Percentiles rank a stretch among this genome's conserved stretches.
Evolutionary conservation across 2,329 filamentous ascomycete species (phyloP).

Genomic region (Aspergillus phoenicis): DNA sequence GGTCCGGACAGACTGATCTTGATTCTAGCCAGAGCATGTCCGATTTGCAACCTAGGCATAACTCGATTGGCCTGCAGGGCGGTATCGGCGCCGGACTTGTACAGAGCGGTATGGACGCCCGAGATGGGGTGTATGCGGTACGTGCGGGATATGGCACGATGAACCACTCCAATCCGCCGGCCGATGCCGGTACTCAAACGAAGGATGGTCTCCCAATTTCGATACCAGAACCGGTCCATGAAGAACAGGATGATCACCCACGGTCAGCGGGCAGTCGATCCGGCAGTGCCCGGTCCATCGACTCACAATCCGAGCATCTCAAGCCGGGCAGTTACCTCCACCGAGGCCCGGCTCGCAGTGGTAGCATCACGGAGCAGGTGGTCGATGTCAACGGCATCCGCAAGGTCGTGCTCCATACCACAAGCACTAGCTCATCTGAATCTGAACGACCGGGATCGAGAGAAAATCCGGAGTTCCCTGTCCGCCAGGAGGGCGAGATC

Average conservation of each 20-base stretch:
- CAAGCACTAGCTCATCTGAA: conserved; percentile 56
- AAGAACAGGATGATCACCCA: conserved; percentile 32
- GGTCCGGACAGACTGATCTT: conserved; percentile 39
- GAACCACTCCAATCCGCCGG: conserved; percentile 25
- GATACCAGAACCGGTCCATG: conserved; percentile 36
- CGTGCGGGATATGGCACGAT: conserved; percentile 58
- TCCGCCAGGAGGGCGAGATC: conserved; percentile 17
- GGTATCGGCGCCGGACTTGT: conserved; percentile 59
- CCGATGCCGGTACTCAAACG: conserved; percentile 25
- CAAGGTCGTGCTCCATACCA: conserved; percentile 75
- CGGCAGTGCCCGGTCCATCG: conserved; percentile 28
- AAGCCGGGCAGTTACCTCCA: conserved; percentile 37
- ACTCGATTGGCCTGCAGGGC: conserved; percentile 47
- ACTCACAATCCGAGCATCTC: conserved; percentile 22
- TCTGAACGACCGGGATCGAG: conserved; percentile 20
- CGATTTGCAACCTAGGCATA: conserved; percentile 33
- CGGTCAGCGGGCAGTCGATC: conserved; percentile 27
- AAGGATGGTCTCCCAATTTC: conserved; percentile 30
- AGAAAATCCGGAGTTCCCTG: conserved; percentile 12
- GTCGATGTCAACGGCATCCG: conserved; percentile 72
- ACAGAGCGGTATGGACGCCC: conserved; percentile 58
- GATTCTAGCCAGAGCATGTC: conserved; percentile 47
- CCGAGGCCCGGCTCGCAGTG: conserved; percentile 63
- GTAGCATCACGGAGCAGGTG: conserved; percentile 78
- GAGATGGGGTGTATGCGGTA: conserved; percentile 67